Evolutionary conservation across 768 basidiomycete genomes (phyloP), one percentile per base, ranked within the genome.

Genomic region (Suillus subalutaceus): DNA sequence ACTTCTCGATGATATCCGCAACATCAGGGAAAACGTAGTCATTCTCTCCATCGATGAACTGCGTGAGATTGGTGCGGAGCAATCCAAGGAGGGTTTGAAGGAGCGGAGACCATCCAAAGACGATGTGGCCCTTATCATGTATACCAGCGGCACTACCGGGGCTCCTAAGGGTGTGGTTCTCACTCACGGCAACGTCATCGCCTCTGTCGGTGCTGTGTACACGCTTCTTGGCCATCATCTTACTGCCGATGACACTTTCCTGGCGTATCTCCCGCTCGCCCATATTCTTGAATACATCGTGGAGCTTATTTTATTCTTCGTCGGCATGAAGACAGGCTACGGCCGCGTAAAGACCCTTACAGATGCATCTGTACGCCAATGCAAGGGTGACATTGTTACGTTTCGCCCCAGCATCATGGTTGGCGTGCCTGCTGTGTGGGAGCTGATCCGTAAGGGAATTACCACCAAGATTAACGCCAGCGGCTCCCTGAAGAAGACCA

Each of bases 261-360:
- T 97, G 65, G 97, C 96, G 2, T 97, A 94, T 80, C 86, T 98
- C 4, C 96, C 96, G 2, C 88, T 97, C 41, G 95, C 94, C 1
- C 96, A 99, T 76, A 96, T 99, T 68, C 83, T 99, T 67, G 97
- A 99, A 79, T 97, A 94, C 75, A 89, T 96, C 66, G 94, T 97
- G 71, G 97, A 99, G 82, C 80, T 93, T 56, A 79, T 82, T 65
- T 84, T 94, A 74, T 79, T 91, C 72, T 90, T 88, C 71, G 81
- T 88, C 40, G 94, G 96, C 67, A 82, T 96, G 80, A 89, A 88
- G 35, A 85, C 87, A 37, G 97, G 97, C 1, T 99, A 93, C 69
- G 97, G 94, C 15, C 89, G 91, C 60, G 90, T 96, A 76, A 98
- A 97, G 88, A 99, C 97, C 8, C 85, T 99, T 68, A 98, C 97